These are phyloP conservation scores for Cyclocybe aegerita DNA, from an alignment of 768 basidiomycete species.

Conservation along the genomic window DNA sequence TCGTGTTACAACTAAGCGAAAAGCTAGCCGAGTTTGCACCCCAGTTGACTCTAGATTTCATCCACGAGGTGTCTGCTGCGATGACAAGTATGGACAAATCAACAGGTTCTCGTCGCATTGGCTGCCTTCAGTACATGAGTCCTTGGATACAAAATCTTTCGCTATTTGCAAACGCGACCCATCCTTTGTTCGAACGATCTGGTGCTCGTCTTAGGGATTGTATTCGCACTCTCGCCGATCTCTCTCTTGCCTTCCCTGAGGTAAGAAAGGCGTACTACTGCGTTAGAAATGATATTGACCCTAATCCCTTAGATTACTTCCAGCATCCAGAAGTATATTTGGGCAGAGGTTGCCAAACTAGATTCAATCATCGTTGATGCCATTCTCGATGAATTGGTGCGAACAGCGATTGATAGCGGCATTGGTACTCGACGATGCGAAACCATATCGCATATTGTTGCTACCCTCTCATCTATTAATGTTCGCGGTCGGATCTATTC, in stretches of 20 bases:
- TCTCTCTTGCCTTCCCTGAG: constrained; percentile 72
- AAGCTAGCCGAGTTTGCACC: constrained; percentile 73
- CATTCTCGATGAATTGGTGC: constrained; percentile 76
- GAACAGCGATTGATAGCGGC: constrained; percentile 82
- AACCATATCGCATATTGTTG: constrained; percentile 70
- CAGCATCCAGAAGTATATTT: constrained; percentile 71
- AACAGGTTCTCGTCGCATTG: constrained; percentile 55
- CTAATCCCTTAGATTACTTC: constrained; percentile 50
- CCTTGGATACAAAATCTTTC: constrained; percentile 88
- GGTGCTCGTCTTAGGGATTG: constrained; percentile 79
- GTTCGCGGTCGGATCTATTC: constrained; percentile 78
- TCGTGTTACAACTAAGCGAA: constrained; percentile 68
- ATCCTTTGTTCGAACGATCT: constrained; percentile 66
- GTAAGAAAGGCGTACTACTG: constrained; percentile 34
- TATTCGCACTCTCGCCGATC: constrained; percentile 73
- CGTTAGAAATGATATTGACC: neutral
- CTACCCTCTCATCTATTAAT: constrained; percentile 71
- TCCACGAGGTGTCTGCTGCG: constrained; percentile 77
- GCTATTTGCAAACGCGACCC: constrained; percentile 67
- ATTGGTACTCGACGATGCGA: constrained; percentile 76
- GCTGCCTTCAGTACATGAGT: constrained; percentile 77
- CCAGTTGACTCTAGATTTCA: constrained; percentile 82
- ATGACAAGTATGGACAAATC: constrained; percentile 51
- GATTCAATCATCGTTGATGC: constrained; percentile 69
- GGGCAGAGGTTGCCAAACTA: constrained; percentile 72